Evolutionary conservation across 1,139 yeast species (phyloP), one percentile per base, ranked within the genome.

Genomic region (Geotrichum siamense): DNA sequence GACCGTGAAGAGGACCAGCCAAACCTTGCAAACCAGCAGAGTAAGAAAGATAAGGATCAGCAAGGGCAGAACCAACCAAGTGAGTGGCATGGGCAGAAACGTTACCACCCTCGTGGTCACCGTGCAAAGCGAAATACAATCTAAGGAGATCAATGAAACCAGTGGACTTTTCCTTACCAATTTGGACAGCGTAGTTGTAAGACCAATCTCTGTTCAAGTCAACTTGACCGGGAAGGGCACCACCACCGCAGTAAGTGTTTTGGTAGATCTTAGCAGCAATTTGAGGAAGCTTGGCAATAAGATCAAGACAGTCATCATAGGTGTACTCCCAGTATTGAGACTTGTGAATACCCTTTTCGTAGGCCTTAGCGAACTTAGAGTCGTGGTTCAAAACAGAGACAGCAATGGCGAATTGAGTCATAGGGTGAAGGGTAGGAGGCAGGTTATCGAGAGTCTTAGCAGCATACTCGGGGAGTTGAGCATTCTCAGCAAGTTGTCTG

Each of bases 101-200:
- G 64, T 89, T 89, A 70, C 97, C 97, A 72, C 96, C 96, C 74
- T 89, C 97, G 72, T 89, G 97, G 69, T 89, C 96, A 46, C 94
- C 87, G 74, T 89, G 97, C 62, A 89, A 82, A 55, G 96, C 85
- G 64, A 86, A 76, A 76, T 89, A 89, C 62, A 89, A 76, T 74
- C 96, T 80, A 79, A 87, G 80, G 62, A 89, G 77, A 70, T 87
- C 94, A 51, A 83, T 77, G 65, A 89, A 89, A 68, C 85, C 93
- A 57, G 68, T 62, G 73, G 83, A 79, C 55, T 74, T 73, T 63
- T 86, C 89, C 69, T 71, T 82, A 61, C 97, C 96, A 62, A 87
- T 74, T 69, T 84, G 69, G 61, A 72, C 69, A 55, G 96, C 85
- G 67, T 86, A 79, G 75, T 89, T 89, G 63, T 85, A 85, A 69